phyloP scores from a whole-genome alignment of 2,329 filamentous ascomycete genomes.

The Ilyonectria robusta region DNA sequence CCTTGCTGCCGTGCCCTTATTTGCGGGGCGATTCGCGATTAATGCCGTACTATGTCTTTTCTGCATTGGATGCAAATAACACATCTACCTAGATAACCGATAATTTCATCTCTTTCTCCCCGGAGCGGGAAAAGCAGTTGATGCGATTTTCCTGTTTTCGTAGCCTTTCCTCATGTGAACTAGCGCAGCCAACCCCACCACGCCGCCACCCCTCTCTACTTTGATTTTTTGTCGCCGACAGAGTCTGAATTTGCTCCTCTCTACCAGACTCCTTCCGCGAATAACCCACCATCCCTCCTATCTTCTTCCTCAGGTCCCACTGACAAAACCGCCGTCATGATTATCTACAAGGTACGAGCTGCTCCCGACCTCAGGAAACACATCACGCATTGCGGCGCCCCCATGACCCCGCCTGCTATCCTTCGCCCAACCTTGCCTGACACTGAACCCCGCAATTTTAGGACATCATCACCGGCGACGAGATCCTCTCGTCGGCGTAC shows the following conservation, averaged over 20 bases:
- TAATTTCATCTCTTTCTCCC: background rate
- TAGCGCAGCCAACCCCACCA: constrained; percentile 38
- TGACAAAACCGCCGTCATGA: constrained; percentile 71
- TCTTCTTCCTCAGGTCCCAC: constrained; percentile 37
- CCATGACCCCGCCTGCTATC: constrained; percentile 38
- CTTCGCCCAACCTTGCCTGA: constrained; percentile 38
- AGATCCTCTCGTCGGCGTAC: constrained; percentile 97
- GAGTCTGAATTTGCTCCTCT: constrained; percentile 41
- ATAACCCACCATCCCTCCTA: constrained; percentile 37
- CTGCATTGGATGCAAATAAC: constrained; percentile 18
- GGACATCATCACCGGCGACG: constrained; percentile 92
- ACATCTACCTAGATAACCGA: background rate
- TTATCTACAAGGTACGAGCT: constrained; percentile 77
- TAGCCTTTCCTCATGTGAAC: constrained; percentile 19
- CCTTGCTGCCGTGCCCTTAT: background rate
- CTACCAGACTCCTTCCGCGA: constrained; percentile 32
- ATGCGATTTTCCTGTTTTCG: constrained; percentile 29
- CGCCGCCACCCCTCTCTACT: constrained; percentile 43
- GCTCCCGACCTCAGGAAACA: constrained; percentile 7
- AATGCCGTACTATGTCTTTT: constrained; percentile 12
- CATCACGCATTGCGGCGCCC: background rate
- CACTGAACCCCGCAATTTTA: constrained; percentile 59
- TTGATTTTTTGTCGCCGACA: constrained; percentile 48
- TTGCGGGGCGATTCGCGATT: constrained; percentile 30
- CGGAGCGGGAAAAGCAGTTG: constrained; percentile 27